These are phyloP conservation scores for Ampelocalamus luodianensis DNA, from an alignment of 176 grass and related monocot species.

Conservation along the genomic window DNA sequence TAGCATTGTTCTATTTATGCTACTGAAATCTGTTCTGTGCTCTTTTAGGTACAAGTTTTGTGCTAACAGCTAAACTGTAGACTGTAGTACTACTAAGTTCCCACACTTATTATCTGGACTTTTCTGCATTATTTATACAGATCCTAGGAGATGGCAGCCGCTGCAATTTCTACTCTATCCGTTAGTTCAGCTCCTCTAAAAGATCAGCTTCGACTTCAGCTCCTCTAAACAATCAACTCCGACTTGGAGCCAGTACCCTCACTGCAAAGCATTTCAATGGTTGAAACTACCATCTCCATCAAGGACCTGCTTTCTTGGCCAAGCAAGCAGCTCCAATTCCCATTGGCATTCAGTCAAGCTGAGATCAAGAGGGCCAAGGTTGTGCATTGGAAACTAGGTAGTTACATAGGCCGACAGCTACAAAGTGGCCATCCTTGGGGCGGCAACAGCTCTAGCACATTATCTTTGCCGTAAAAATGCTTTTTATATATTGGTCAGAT, in stretches of 20 bases:
- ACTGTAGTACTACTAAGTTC: too few species aligned
- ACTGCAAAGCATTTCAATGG: not conserved
- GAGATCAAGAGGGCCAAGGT: not conserved
- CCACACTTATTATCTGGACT: not conserved
- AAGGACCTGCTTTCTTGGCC: not conserved
- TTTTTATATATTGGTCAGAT: too few species aligned
- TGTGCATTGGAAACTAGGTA: conserved; percentile 2
- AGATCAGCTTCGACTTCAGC: conserved; percentile 7
- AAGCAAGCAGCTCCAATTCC: not conserved
- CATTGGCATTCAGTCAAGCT: not conserved
- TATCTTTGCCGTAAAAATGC: too few species aligned
- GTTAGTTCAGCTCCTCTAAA: not conserved
- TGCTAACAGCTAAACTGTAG: too few species aligned
- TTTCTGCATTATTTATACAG: not conserved
- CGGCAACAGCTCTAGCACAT: not conserved
- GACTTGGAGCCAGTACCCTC: not conserved
- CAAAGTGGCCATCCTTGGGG: conserved; percentile 63
- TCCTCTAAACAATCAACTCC: conserved; percentile 10
- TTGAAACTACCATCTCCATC: not conserved
- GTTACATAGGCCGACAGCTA: conserved; percentile 29
- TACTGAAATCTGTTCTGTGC: too few species aligned
- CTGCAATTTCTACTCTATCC: not conserved
- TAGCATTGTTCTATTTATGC: too few species aligned
- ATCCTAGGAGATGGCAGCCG: conserved; percentile 19
- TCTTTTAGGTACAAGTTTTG: too few species aligned